These are phyloP conservation scores for Rhodomyrtus psidioides DNA, from an alignment of 441 rosid genomes.

Conservation along the genomic window DNA sequence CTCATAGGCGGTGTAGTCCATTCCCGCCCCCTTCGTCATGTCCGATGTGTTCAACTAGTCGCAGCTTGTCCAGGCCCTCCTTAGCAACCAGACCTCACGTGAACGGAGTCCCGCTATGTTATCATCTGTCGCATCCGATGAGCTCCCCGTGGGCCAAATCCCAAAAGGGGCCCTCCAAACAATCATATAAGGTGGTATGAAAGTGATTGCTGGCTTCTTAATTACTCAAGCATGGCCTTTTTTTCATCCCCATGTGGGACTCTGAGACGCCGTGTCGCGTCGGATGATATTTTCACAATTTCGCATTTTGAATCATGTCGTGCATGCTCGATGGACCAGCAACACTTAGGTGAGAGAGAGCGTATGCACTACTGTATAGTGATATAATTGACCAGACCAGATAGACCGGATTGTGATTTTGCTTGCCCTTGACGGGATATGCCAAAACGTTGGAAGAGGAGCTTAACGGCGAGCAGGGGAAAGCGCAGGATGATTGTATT, in stretches of 20 bases:
- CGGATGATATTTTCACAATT: not conserved
- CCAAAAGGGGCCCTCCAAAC: not conserved
- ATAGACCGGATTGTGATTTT: not conserved
- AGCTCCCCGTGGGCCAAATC: not conserved
- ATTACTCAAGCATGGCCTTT: accelerated
- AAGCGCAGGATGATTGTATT: not conserved
- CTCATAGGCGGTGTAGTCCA: no score
- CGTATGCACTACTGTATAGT: not conserved
- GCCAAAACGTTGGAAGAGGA: not conserved
- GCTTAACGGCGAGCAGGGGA: not conserved
- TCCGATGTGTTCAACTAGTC: not conserved
- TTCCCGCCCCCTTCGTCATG: not conserved
- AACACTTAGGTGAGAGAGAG: not conserved
- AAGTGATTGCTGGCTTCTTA: not conserved
- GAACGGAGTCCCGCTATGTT: not conserved
- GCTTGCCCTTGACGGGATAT: not conserved
- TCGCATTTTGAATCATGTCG: not conserved
- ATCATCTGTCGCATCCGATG: not conserved
- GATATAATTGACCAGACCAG: not conserved
- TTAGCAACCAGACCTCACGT: accelerated
- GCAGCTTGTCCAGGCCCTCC: not conserved
- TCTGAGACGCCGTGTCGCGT: not conserved
- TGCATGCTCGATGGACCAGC: not conserved
- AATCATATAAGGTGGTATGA: not conserved
- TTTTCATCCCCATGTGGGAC: not conserved